Percentiles rank a stretch among this genome's conserved stretches.
These are phyloP conservation scores for Hypomontagnella submonticulosa DNA, from an alignment of 495 filamentous ascomycete genomes.

Conservation along the genomic window DNA sequence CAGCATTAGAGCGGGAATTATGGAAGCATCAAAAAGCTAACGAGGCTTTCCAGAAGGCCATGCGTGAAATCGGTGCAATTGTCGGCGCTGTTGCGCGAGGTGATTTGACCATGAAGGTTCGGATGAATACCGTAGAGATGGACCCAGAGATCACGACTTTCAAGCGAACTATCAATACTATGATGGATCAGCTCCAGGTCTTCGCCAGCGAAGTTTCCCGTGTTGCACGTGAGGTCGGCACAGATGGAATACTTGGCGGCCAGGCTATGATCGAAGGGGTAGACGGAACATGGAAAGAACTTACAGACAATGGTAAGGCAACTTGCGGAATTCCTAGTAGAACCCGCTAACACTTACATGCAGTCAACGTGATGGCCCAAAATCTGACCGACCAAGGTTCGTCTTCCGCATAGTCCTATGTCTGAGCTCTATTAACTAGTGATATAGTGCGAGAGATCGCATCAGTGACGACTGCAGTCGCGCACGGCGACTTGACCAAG, in stretches of 20 bases:
- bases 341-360: conserved; percentile 34
- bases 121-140: conserved; percentile 96
- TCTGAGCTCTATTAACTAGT: conserved; percentile 30
- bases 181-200: conserved; percentile 98
- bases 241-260: conserved; percentile 95
- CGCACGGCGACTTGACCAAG: conserved; percentile 93
- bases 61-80: conserved; percentile 96
- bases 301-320: conserved; percentile 86
- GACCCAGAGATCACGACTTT: conserved; percentile 99
- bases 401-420: conserved; percentile 7
- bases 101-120: conserved; percentile 97
- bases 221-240: conserved; percentile 96
- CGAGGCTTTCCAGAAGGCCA: conserved; percentile 96
- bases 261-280: conserved; percentile 95
- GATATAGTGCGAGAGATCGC: conserved; percentile 90
- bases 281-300: conserved; percentile 97
- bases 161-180: conserved; percentile 96
- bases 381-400: conserved; percentile 69
- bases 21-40: conserved; percentile 98
- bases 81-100: conserved; percentile 95
- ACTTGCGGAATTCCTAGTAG: conserved; percentile 12
- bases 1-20: conserved; percentile 84
- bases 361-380: conserved; percentile 97
- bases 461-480: conserved; percentile 94
- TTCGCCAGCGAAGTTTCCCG: conserved; percentile 98